A percentile compares a stretch with the other conserved stretches of the same genome.
Evolutionary conservation across 768 basidiomycete genomes (phyloP).

Genomic region (Auricularia cornea): DNA sequence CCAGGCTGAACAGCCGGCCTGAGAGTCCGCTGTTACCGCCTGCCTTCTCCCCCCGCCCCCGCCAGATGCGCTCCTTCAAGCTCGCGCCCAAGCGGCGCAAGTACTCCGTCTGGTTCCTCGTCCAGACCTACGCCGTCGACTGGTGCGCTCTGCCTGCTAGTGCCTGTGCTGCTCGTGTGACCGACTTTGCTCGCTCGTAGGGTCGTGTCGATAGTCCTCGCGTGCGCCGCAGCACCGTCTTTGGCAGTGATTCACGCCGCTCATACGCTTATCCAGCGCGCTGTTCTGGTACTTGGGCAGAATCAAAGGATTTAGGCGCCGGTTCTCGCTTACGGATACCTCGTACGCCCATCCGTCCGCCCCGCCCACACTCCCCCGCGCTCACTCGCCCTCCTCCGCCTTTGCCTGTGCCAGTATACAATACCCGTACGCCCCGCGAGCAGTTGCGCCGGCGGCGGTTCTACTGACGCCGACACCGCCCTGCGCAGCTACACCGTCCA

Average conservation of each 20-base stretch:
- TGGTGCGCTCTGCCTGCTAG: neutral
- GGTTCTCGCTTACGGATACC: slow-evolving; percentile 71
- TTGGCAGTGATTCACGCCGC: too few species aligned
- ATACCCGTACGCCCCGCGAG: slow-evolving; percentile 27
- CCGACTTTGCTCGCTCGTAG: slow-evolving; percentile 26
- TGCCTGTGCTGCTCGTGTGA: neutral
- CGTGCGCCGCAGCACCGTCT: slow-evolving; percentile 36
- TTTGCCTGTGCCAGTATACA: slow-evolving; percentile 21
- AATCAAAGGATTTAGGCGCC: slow-evolving; percentile 65
- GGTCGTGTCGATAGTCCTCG: slow-evolving; percentile 57
- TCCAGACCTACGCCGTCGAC: neutral
- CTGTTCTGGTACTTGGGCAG: slow-evolving; percentile 54
- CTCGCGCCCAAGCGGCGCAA: neutral
- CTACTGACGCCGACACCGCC: slow-evolving; percentile 11
- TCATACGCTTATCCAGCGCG: slow-evolving; percentile 30
- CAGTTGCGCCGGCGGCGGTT: slow-evolving; percentile 17
- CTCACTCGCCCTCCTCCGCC: slow-evolving; percentile 15
- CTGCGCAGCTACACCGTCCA: slow-evolving; percentile 51
- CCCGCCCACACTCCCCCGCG: neutral
- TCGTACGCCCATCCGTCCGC: slow-evolving; percentile 40
- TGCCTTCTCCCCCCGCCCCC: neutral
- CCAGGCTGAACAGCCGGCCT: neutral
- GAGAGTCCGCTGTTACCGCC: neutral
- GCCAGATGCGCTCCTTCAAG: neutral
- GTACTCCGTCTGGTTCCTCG: neutral